phyloP scores from a whole-genome alignment of 23 red algal genomes.

The Gracilaria gracilis region DNA sequence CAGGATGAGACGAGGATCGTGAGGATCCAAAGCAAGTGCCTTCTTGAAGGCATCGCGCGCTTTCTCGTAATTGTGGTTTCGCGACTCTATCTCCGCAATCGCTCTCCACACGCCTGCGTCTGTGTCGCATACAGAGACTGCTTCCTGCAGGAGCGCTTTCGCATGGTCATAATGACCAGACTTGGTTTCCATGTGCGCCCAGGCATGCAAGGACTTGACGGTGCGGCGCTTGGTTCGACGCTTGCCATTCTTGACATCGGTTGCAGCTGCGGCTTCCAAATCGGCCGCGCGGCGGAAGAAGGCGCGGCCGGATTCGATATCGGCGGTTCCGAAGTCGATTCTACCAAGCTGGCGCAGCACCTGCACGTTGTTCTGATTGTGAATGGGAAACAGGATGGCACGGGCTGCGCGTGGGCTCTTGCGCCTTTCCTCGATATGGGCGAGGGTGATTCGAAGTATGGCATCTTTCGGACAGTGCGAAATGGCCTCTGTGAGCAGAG shows the following conservation, averaged over 20 bases:
- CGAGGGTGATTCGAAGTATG: conserved; percentile 29
- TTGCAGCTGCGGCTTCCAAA: conserved; percentile 9
- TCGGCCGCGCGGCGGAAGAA: conserved; percentile 59
- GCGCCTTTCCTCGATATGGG: conserved; percentile 35
- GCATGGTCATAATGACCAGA: conserved; percentile 10
- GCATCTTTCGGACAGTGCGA: conserved; percentile 12
- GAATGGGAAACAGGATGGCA: conserved; percentile 26
- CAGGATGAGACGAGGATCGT: conserved; percentile 39
- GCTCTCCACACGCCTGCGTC: conserved; percentile 60
- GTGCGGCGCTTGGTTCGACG: background rate
- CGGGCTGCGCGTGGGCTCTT: conserved; percentile 21
- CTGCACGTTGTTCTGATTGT: background rate
- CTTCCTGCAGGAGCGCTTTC: conserved; percentile 40
- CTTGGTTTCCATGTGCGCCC: conserved; percentile 61
- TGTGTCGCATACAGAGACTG: background rate
- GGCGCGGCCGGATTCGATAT: conserved; percentile 26
- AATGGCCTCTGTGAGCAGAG: conserved; percentile 38
- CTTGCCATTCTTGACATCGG: conserved; percentile 16
- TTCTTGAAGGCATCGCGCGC: conserved; percentile 50
- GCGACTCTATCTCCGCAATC: conserved; percentile 48
- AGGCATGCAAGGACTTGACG: conserved; percentile 68
- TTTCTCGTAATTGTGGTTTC: conserved; percentile 42
- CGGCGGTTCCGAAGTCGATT: conserved; percentile 1
- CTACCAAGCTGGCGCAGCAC: conserved; percentile 33
- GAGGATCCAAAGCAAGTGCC: conserved; percentile 37